phyloP scores from a whole-genome alignment of 306 rosid species.

The Pterocarpus macrocarpus region DNA sequence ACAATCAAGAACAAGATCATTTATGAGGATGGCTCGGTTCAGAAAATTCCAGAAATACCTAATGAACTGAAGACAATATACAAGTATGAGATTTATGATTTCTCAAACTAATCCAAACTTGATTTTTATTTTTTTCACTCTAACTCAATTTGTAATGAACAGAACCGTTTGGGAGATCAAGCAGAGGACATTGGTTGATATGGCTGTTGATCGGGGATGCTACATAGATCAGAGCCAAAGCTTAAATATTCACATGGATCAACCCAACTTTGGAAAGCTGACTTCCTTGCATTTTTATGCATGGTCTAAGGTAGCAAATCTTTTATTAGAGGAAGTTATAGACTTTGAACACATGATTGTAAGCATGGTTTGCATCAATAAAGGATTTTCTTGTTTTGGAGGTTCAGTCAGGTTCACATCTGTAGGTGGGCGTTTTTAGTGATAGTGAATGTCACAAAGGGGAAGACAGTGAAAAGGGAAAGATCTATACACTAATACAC shows the following conservation, averaged over 20 bases:
- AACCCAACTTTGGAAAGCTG: constrained; percentile 87
- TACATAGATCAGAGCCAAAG: constrained; percentile 96
- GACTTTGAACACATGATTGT: background rate
- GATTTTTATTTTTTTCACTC: constrained; percentile 28
- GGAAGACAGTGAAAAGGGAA: background rate
- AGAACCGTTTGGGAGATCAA: constrained; percentile 98
- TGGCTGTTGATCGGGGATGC: constrained; percentile 91
- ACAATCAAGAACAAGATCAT: constrained; percentile 76
- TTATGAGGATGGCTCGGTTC: constrained; percentile 78
- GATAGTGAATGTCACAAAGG: background rate
- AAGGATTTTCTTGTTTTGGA: background rate
- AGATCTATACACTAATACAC: background rate
- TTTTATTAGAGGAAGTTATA: background rate
- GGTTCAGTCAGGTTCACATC: background rate
- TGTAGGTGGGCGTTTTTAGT: background rate
- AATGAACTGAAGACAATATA: constrained; percentile 72
- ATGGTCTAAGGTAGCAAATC: constrained; percentile 76
- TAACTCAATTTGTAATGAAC: constrained; percentile 42
- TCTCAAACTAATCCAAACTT: background rate
- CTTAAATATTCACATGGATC: constrained; percentile 91
- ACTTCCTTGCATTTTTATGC: constrained; percentile 94
- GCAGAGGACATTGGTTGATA: constrained; percentile 89
- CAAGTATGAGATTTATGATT: constrained; percentile 62
- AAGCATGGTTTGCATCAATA: background rate
- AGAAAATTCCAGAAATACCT: constrained; percentile 72